Base-by-base conservation (phyloP, 2,329 filamentous ascomycete species). In the Talaromyces sp. region DNA sequence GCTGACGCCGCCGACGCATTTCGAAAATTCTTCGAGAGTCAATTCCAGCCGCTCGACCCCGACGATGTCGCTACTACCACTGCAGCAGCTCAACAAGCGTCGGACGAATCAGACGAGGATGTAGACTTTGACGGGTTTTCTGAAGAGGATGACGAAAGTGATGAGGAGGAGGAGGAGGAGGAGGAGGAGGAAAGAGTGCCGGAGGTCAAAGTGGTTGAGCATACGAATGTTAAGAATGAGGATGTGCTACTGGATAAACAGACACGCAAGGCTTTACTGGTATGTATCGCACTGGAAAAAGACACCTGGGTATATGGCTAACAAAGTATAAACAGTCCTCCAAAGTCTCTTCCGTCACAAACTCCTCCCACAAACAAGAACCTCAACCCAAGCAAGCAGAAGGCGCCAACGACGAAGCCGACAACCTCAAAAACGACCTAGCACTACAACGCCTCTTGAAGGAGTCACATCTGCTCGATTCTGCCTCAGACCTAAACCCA, bases 361-460 rank as follows among this genome's bases (percentile, higher is more conserved):
- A 64, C 58, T 10, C 58, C 60, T 47, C 44, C 4, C 66, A 66
- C 58, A 64, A 63, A 32, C 67, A 47, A 25, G 25, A 19, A 25
- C 8, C n/a, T 47, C n/a, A 64, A 19, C 57, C 67, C 27, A 68
- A 64, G 33, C 62, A 71, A 58, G 70, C 73, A 39, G 66, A 73
- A 65, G 72, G 80, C 62, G 77, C 74, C 30, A 85, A 89, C 70
- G 84, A 88, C 70, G 87, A 89, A 71, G 75, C 80, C 27, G 75
- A 79, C 11, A 89, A 96, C 64, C 83, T 98, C 19, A 92, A 93
- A 73, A 93, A 97, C 75, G 95, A 98, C 74, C 86, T 96, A 59
- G 93, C 91, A 44, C 86, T 99, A 15, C 93, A 97, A 74, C 88
- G 92, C 54, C 86, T 99, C 47, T 86, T 99, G 62, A 84, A 88